phyloP scores from a whole-genome alignment of 805 yeast species.

The Phaffomyces antillensis region DNA sequence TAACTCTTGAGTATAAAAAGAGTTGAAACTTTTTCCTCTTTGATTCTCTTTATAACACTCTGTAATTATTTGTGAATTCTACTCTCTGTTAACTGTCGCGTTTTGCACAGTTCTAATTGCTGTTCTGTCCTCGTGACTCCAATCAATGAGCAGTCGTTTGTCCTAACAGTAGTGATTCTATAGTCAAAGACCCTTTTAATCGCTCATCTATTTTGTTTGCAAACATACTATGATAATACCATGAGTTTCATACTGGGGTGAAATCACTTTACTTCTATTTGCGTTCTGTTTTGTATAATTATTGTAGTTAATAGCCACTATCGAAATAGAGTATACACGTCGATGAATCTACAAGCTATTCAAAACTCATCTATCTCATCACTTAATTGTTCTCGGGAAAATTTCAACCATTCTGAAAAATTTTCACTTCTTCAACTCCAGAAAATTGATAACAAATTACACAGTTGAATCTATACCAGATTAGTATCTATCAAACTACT shows the following conservation, averaged over 20 bases:
- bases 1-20: too few relatives aligned
- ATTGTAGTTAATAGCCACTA: too few relatives aligned
- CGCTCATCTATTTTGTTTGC: conserved; percentile 10
- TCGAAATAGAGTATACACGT: too few relatives aligned
- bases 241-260: conserved; percentile 12
- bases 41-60: too few relatives aligned
- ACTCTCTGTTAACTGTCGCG: background rate
- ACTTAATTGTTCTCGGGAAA: too few relatives aligned
- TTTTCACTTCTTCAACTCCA: background rate
- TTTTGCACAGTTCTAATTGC: too few relatives aligned
- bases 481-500: background rate
- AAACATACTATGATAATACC: background rate
- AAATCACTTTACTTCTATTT: background rate
- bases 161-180: conserved; percentile 3
- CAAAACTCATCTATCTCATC: background rate
- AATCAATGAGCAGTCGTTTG: background rate
- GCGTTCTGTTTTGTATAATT: background rate
- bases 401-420: background rate
- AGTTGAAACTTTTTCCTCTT: too few relatives aligned
- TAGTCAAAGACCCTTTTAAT: conserved; percentile 6
- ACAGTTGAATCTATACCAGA: background rate
- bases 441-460: too few relatives aligned
- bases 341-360: too few relatives aligned
- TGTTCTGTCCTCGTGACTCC: too few relatives aligned
- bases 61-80: background rate